Conservation (phyloP, 257 asterid genomes). For the Solanum gandarillasii region DNA sequence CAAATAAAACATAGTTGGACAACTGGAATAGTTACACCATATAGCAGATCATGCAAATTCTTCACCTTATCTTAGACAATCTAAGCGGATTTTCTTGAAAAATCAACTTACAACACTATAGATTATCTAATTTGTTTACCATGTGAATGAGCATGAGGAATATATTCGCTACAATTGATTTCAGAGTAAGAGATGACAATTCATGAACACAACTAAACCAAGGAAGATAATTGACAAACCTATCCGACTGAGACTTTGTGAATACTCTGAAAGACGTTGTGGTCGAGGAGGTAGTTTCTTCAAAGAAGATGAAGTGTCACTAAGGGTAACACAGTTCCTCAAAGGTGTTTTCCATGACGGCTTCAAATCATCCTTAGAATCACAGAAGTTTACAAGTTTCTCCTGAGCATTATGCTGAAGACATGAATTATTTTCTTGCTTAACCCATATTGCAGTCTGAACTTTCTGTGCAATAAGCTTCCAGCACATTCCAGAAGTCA, state of each 20-base stretch:
- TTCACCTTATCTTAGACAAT: background rate
- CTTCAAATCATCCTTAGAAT: conserved; percentile 35
- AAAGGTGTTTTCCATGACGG: conserved; percentile 56
- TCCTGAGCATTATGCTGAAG: conserved; percentile 45
- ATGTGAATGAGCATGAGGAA: background rate
- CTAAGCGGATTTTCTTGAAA: background rate
- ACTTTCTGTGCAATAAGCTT: conserved; percentile 80
- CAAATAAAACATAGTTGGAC: background rate
- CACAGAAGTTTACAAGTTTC: conserved; percentile 53
- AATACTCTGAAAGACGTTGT: conserved; percentile 83
- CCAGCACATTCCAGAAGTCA: conserved; percentile 96
- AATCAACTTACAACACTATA: background rate
- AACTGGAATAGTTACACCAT: background rate
- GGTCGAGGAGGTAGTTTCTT: conserved; percentile 66
- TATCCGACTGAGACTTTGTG: conserved; percentile 41
- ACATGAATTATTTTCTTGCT: conserved; percentile 55
- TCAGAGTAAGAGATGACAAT: background rate
- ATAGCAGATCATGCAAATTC: background rate
- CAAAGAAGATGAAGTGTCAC: conserved; percentile 7
- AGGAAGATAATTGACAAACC: conserved; percentile 30
- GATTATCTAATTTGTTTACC: background rate
- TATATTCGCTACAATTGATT: background rate
- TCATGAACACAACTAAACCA: background rate
- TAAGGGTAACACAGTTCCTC: conserved; percentile 39
- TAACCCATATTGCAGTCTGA: conserved; percentile 91